Percentiles rank a stretch among this genome's conserved stretches.
phyloP scores from a whole-genome alignment of 2,329 filamentous ascomycete species.

The Chrysosporium queenslandicum region DNA sequence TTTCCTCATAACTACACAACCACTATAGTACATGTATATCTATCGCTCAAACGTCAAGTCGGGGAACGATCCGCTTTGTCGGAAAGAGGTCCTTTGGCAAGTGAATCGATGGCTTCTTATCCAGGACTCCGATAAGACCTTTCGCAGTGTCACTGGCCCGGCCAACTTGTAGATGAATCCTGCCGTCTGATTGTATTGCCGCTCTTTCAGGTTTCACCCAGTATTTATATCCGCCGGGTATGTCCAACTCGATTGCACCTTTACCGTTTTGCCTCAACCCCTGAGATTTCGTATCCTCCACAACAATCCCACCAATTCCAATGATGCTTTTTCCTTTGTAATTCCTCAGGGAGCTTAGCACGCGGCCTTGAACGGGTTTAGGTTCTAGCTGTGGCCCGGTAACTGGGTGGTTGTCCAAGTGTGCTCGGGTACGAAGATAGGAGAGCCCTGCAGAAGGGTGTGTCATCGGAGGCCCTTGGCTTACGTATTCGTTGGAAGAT shows the following conservation, averaged over 20 bases:
- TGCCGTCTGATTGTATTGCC: constrained; percentile 37
- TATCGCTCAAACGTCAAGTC: constrained; percentile 3
- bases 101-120: not conserved
- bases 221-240: constrained; percentile 44
- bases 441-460: constrained; percentile 57
- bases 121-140: constrained; percentile 12
- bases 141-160: constrained; percentile 13
- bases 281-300: constrained; percentile 31
- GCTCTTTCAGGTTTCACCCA: constrained; percentile 42
- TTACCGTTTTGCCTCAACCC: constrained; percentile 27
- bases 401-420: constrained; percentile 50
- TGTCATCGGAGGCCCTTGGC: constrained; percentile 47
- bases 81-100: constrained; percentile 8
- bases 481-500: constrained; percentile 36
- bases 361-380: constrained; percentile 48
- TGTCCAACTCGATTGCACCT: constrained; percentile 33
- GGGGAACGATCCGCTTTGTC: not conserved
- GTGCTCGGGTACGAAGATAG: constrained; percentile 48
- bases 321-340: constrained; percentile 23
- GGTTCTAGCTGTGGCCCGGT: constrained; percentile 48
- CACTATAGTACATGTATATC: constrained; percentile 4
- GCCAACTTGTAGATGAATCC: constrained; percentile 30
- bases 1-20: not conserved
- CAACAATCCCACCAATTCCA: constrained; percentile 35
- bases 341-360: constrained; percentile 41